These are phyloP conservation scores for Discostella stelligeroides DNA, from an alignment of 108 stramenopile species.

Conservation along the genomic window DNA sequence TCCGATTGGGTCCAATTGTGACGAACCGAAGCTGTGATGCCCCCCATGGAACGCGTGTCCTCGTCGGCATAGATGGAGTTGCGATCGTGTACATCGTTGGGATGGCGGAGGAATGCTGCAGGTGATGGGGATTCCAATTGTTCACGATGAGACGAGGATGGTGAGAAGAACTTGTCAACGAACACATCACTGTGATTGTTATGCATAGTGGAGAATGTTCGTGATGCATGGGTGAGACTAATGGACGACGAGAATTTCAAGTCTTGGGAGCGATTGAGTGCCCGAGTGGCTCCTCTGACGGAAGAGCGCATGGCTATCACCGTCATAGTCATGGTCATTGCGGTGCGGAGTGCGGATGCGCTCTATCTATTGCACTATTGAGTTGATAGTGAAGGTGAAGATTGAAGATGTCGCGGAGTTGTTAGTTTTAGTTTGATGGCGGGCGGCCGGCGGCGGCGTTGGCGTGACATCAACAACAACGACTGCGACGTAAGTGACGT, in stretches of 20 bases:
- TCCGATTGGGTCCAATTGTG: constrained; percentile 94
- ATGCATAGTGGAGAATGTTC: constrained; percentile 28
- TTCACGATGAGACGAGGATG: constrained; percentile 11
- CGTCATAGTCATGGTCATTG: not conserved
- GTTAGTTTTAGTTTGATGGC: not conserved
- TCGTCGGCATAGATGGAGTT: constrained; percentile 77
- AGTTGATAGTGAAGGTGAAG: too few species aligned
- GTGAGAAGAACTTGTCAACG: constrained; percentile 34
- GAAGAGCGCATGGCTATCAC: constrained; percentile 15
- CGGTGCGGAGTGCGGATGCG: not conserved
- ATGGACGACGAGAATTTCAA: not conserved
- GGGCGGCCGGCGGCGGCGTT: not conserved
- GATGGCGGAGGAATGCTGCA: constrained; percentile 31
- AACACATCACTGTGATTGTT: constrained; percentile 23
- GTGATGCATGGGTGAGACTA: constrained; percentile 2
- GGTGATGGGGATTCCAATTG: constrained; percentile 14
- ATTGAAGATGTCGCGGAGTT: not conserved
- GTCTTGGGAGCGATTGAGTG: constrained; percentile 9
- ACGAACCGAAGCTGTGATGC: constrained; percentile 73
- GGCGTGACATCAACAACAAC: not conserved
- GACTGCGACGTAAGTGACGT: too few species aligned
- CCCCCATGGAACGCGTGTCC: constrained; percentile 68
- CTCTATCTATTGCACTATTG: too few species aligned
- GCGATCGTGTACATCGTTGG: constrained; percentile 77
- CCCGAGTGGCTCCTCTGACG: constrained; percentile 20